phyloP scores from a whole-genome alignment of 352 stramenopile species.

The Phytophthora tentaculata region DNA sequence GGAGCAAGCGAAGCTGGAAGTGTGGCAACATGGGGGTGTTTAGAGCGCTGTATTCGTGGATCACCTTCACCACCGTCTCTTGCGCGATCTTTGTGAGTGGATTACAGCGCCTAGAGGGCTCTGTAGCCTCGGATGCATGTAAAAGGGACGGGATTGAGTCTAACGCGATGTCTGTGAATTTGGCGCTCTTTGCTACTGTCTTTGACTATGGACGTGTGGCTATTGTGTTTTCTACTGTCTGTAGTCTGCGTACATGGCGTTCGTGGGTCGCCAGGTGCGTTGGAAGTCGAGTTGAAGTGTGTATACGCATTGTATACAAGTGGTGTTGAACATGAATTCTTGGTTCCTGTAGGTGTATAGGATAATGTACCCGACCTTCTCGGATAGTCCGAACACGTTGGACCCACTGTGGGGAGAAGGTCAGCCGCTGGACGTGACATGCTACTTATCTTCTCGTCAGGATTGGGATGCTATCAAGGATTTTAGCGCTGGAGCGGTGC shows the following conservation, averaged over 20 bases:
- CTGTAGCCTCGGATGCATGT: not conserved
- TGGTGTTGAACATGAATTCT: too few relatives aligned
- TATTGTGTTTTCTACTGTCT: conserved; percentile 1
- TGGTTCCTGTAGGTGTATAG: conserved; percentile 54
- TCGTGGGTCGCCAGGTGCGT: conserved; percentile 55
- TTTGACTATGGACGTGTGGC: not conserved
- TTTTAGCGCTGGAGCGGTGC: conserved; percentile 47
- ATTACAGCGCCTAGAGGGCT: not conserved
- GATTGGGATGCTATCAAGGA: conserved; percentile 51
- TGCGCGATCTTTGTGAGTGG: conserved; percentile 63
- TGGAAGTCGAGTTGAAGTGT: not conserved
- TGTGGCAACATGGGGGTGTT: conserved; percentile 34
- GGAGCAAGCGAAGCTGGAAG: not conserved
- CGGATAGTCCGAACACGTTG: conserved; percentile 48
- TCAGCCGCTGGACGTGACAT: conserved; percentile 59
- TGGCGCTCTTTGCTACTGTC: not conserved
- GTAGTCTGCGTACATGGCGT: conserved; percentile 65
- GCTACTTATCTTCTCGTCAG: conserved; percentile 57
- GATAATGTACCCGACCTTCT: conserved; percentile 79
- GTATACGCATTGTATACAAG: conserved; percentile 10
- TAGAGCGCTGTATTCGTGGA: conserved; percentile 43
- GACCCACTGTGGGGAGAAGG: conserved; percentile 74
- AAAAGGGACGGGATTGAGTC: not conserved
- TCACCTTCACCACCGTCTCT: conserved; percentile 66
- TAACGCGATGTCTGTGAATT: conserved; percentile 5